Percentiles rank a stretch among this genome's conserved stretches.
phyloP scores from a whole-genome alignment of 2,329 filamentous ascomycete species.

The Leptographium flavum region DNA sequence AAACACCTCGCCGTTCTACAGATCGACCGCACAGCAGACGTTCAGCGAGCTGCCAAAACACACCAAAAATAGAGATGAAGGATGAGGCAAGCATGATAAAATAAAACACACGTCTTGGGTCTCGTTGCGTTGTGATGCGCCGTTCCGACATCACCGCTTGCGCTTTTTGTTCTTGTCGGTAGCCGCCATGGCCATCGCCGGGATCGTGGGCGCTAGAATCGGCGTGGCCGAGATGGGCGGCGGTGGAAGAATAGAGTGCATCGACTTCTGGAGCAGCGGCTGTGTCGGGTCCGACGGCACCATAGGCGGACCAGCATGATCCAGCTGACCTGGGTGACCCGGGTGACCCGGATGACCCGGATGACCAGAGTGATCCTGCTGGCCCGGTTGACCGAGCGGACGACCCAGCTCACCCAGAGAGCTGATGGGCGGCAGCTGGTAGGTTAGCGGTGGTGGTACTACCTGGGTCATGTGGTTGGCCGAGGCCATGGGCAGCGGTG shows the following conservation, averaged over 20 bases:
- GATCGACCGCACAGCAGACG: neutral
- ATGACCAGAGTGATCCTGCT: neutral
- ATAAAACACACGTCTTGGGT: neutral
- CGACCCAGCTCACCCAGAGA: slow-evolving; percentile 14
- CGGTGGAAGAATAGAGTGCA: slow-evolving; percentile 24
- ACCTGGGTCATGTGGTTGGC: slow-evolving; percentile 5
- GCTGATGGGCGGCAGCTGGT: slow-evolving; percentile 12
- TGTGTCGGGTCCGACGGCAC: neutral
- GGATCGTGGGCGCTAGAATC: slow-evolving; percentile 9
- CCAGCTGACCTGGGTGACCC: neutral
- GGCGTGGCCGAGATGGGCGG: slow-evolving; percentile 27
- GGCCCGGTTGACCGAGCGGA: slow-evolving; percentile 10
- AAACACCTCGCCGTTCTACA: slow-evolving; percentile 1
- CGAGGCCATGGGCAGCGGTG: slow-evolving; percentile 15
- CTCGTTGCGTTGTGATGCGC: neutral
- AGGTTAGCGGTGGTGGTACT: neutral
- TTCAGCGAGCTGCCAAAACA: neutral
- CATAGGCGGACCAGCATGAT: too few relatives aligned
- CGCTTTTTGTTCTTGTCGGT: slow-evolving; percentile 47
- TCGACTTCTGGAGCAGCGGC: slow-evolving; percentile 2
- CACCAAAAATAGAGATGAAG: neutral
- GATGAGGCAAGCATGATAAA: neutral
- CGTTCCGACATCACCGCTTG: slow-evolving; percentile 30
- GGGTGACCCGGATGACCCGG: neutral
- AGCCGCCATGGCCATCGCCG: slow-evolving; percentile 8